Base-by-base conservation (phyloP, 768 basidiomycete species). In the Erythrobasidium yunnanense region DNA sequence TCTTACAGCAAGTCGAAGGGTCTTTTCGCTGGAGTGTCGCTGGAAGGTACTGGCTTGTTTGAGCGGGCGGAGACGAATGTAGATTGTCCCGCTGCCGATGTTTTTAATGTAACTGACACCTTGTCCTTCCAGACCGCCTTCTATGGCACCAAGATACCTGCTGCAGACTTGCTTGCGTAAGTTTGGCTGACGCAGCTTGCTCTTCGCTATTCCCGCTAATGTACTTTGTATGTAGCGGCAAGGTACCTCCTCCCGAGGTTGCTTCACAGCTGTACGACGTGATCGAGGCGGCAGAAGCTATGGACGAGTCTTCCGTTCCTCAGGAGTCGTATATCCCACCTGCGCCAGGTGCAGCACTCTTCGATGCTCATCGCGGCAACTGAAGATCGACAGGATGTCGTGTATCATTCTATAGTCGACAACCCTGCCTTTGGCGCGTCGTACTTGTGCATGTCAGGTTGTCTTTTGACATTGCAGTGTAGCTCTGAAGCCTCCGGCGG, bases 231-330 rank as follows among this genome's bases (percentile, higher is more conserved):
- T 2, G 42, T 63, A 83, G 87, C 55, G 93, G 93, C 35, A 85
- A 86, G 20, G 92, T 97, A 1, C 95, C 93, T 3, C 88, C 93
- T n/a, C 93, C 95, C 0, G 93, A 97, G 78, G 89, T 65, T 42
- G 33, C 66, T 22, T 55, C 65, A 15, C 47, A 33, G 18, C 51
- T 45, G 0, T 34, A 97, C 77, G 93, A 97, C 75, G 86, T 96
- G 73, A 93, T 99, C 71, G 93, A 97, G 78, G 74, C 75, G 65
- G 74, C 76, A 29, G 75, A 75, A 67, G 70, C 54, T 27, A 68
- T 79, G 54, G 77, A 79, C 71, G 78, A 79, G 67, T 68, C 74
- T 1, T 70, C 68, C 27, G 67, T 79, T 0, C 78, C 77, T 2
- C 49, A 65, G 35, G 3, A 55, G 35, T 22, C 33, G 45, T 66